Percentiles rank a stretch among this genome's conserved stretches.
These are phyloP conservation scores for Dicorynia guianensis DNA, from an alignment of 306 rosid genomes.

Conservation along the genomic window DNA sequence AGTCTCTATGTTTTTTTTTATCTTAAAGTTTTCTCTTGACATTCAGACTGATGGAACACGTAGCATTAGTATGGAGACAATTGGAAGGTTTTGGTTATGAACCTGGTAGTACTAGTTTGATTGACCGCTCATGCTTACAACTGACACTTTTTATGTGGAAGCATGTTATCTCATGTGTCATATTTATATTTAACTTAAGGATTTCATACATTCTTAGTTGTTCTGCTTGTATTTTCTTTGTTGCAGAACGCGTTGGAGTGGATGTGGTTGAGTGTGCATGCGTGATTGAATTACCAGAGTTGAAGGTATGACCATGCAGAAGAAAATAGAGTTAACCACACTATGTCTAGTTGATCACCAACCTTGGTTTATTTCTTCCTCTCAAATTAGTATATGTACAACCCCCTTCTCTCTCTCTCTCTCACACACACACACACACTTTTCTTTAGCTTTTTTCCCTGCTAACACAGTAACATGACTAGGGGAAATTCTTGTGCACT, in stretches of 20 bases:
- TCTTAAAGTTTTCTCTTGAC: slow-evolving; percentile 22
- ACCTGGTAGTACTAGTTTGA: slow-evolving; percentile 25
- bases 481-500: background rate
- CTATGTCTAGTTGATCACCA: slow-evolving; percentile 25
- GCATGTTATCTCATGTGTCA: background rate
- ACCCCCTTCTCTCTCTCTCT: background rate
- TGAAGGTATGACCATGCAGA: slow-evolving; percentile 65
- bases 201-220: slow-evolving; percentile 35
- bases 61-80: slow-evolving; percentile 17
- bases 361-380: slow-evolving; percentile 26
- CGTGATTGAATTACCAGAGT: slow-evolving; percentile 84
- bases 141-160: slow-evolving; percentile 5
- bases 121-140: slow-evolving; percentile 12
- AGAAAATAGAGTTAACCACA: slow-evolving; percentile 1
- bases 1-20: slow-evolving; percentile 2
- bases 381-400: background rate
- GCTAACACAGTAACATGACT: background rate
- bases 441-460: background rate
- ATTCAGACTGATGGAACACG: slow-evolving; percentile 17
- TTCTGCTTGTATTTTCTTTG: slow-evolving; percentile 36
- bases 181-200: slow-evolving; percentile 15
- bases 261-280: slow-evolving; percentile 92
- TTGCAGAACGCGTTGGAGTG: slow-evolving; percentile 89
- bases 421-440: too few relatives aligned
- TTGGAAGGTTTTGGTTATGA: slow-evolving; percentile 22